Evolutionary conservation across 208 protist genomes (phyloP).

Genomic region (Leishmania amazonensis): DNA sequence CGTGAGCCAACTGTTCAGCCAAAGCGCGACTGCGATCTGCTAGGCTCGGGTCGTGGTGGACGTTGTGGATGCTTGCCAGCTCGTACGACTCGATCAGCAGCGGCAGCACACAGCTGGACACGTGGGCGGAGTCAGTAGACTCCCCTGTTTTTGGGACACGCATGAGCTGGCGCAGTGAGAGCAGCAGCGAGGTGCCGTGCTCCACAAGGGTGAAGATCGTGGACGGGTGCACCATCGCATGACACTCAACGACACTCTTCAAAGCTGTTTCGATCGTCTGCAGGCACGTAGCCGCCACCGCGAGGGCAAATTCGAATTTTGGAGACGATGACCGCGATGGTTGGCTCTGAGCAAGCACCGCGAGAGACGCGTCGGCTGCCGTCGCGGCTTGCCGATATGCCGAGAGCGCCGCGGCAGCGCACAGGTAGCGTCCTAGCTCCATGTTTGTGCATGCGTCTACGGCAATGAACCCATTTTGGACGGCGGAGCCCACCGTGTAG

Average conservation of each 20-base stretch:
- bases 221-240: constrained; percentile 50
- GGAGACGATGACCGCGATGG: constrained; percentile 7
- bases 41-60: constrained; percentile 6
- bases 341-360: neutral
- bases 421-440: constrained; percentile 53
- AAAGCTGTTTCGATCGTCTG: constrained; percentile 52
- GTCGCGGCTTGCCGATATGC: constrained; percentile 51
- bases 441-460: constrained; percentile 44
- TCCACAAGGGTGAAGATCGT: constrained; percentile 55
- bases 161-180: constrained; percentile 33
- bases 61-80: constrained; percentile 36
- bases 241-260: constrained; percentile 38
- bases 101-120: constrained; percentile 43
- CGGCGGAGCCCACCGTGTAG: constrained; percentile 58
- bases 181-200: constrained; percentile 39
- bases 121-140: constrained; percentile 14
- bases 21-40: constrained; percentile 31
- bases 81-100: constrained; percentile 56
- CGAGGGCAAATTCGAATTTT: neutral
- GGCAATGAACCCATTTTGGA: constrained; percentile 66
- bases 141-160: constrained; percentile 25
- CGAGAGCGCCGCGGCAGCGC: constrained; percentile 53
- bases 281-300: constrained; percentile 33
- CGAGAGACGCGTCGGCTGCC: constrained; percentile 15
- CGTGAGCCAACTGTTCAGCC: constrained; percentile 50